Conservation (phyloP, 2,329 filamentous ascomycete genomes). For the Anisogramma anomala region DNA sequence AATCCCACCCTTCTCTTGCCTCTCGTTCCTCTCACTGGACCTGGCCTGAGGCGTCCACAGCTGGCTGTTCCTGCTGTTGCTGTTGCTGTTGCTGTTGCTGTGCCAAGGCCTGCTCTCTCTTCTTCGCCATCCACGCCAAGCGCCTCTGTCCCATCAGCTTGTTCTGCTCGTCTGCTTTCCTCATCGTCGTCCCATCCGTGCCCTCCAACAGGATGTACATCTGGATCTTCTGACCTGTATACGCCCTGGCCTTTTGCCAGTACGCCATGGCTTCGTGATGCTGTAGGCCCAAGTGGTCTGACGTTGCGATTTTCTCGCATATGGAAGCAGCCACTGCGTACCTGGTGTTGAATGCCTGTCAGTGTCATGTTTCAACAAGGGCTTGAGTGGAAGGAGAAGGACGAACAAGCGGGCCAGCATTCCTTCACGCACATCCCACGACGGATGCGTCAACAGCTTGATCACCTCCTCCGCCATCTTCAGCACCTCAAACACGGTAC, state of each 20-base stretch:
- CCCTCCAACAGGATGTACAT: neutral
- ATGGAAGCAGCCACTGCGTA: neutral
- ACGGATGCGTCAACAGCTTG: constrained; percentile 1
- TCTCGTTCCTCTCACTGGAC: too few relatives aligned
- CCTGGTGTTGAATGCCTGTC: too few relatives aligned
- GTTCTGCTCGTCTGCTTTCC: neutral
- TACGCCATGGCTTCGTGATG: neutral
- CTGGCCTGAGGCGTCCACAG: too few relatives aligned
- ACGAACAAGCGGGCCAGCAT: neutral
- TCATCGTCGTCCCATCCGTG: neutral
- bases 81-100: too few relatives aligned
- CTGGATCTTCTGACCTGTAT: neutral
- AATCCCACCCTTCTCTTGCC: too few relatives aligned
- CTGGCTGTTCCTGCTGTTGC: too few relatives aligned
- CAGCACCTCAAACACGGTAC: neutral
- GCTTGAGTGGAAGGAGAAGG: neutral
- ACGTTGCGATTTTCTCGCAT: neutral
- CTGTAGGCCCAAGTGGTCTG: neutral
- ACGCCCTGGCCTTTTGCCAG: neutral
- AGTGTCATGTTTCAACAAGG: neutral
- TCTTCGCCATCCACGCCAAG: neutral
- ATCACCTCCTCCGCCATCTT: neutral
- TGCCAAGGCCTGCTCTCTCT: too few relatives aligned
- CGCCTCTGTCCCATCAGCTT: neutral
- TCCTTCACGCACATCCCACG: neutral